Conservation (phyloP, 2,329 filamentous ascomycete species). For the Lizonia empirigonia region DNA sequence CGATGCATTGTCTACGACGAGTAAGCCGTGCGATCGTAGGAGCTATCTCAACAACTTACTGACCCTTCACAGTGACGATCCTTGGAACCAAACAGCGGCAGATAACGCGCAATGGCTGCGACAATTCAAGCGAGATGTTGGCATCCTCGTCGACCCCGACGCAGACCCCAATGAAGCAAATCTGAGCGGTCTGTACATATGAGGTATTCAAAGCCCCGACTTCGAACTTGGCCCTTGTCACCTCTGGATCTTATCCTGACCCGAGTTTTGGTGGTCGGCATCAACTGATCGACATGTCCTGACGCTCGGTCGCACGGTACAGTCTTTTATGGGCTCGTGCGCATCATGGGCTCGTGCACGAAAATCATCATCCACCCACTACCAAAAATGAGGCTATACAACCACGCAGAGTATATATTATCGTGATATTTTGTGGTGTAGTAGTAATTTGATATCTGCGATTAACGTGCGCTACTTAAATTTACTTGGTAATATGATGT, state of each 20-base stretch:
- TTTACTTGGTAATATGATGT: too few relatives aligned
- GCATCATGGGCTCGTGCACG: too few relatives aligned
- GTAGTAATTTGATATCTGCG: too few relatives aligned
- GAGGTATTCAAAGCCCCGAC: not conserved
- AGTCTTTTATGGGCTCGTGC: too few relatives aligned
- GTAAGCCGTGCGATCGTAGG: not conserved
- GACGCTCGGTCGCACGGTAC: slow-evolving; percentile 1
- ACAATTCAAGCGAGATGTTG: slow-evolving; percentile 37
- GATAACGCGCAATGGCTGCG: slow-evolving; percentile 42
- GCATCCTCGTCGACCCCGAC: slow-evolving; percentile 9
- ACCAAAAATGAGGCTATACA: too few relatives aligned
- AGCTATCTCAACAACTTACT: not conserved
- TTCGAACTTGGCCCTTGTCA: slow-evolving; percentile 1
- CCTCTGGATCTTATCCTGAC: not conserved
- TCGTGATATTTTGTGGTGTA: too few relatives aligned
- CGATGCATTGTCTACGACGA: slow-evolving; percentile 41
- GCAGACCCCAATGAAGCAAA: slow-evolving; percentile 4
- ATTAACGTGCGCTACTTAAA: too few relatives aligned
- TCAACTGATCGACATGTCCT: not conserved
- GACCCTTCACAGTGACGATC: slow-evolving; percentile 29
- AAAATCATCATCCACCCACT: too few relatives aligned
- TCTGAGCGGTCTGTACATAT: slow-evolving; percentile 8
- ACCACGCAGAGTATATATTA: too few relatives aligned
- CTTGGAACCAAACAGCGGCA: slow-evolving; percentile 48
- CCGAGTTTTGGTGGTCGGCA: not conserved